phyloP scores from a whole-genome alignment of 1,284 basidiomycete species.

The Pyrrhoderma noxium region DNA sequence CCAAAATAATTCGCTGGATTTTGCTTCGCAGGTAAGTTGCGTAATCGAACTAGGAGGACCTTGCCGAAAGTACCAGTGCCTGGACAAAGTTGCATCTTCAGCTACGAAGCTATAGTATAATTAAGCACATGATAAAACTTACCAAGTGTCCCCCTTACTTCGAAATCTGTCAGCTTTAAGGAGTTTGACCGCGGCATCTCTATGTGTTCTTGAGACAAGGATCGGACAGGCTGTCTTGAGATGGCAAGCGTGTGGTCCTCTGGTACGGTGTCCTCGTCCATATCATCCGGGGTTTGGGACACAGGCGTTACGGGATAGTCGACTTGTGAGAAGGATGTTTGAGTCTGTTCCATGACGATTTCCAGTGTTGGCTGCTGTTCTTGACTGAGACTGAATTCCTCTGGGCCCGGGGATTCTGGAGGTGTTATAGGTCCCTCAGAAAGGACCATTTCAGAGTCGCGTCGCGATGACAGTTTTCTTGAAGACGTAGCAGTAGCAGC shows the following conservation, averaged over 20 bases:
- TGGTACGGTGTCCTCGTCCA: slow-evolving; percentile 14
- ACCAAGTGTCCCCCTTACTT: slow-evolving; percentile 75
- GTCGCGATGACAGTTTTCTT: slow-evolving; percentile 19
- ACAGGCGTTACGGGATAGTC: slow-evolving; percentile 17
- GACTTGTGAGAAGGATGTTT: neutral
- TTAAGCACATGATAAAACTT: slow-evolving; percentile 21
- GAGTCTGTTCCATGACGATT: slow-evolving; percentile 15
- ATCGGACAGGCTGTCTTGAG: slow-evolving; percentile 39
- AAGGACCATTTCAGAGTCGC: slow-evolving; percentile 30
- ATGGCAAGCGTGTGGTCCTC: slow-evolving; percentile 11
- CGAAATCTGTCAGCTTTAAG: slow-evolving; percentile 68
- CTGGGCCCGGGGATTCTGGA: slow-evolving; percentile 33
- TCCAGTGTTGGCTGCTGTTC: slow-evolving; percentile 4
- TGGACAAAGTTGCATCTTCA: slow-evolving; percentile 24
- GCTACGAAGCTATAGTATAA: neutral
- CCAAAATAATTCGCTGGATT: slow-evolving; percentile 64
- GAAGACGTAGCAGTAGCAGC: neutral
- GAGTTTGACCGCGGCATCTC: slow-evolving; percentile 31
- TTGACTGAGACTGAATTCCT: slow-evolving; percentile 19
- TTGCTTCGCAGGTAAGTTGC: slow-evolving; percentile 38
- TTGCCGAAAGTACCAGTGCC: slow-evolving; percentile 93
- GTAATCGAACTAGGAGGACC: slow-evolving; percentile 77
- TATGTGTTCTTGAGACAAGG: slow-evolving; percentile 62
- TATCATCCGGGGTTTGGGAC: slow-evolving; percentile 12
- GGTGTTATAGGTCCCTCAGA: slow-evolving; percentile 34